phyloP scores from a whole-genome alignment of 345 rosid genomes.

The Nasturtium officinale region DNA sequence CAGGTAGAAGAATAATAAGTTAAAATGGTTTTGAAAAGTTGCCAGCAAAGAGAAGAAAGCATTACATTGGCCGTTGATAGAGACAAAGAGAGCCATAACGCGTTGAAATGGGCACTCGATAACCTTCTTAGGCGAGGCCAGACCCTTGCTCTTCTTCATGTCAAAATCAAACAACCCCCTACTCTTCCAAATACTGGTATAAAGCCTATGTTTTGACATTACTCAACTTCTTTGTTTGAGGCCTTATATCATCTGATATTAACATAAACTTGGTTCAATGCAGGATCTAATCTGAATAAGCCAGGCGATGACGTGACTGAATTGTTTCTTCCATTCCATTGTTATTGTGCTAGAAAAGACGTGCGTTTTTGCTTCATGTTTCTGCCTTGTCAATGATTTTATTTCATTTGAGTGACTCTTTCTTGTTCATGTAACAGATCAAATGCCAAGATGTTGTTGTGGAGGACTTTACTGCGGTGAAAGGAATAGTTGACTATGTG shows the following conservation, averaged over 20 bases:
- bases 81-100: constrained; percentile 79
- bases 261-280: constrained; percentile 8
- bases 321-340: constrained; percentile 81
- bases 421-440: constrained; percentile 50
- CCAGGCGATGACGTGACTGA: constrained; percentile 51
- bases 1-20: constrained; percentile 20
- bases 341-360: constrained; percentile 81
- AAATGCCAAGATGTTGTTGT: constrained; percentile 57
- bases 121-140: constrained; percentile 65
- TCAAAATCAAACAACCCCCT: constrained; percentile 46
- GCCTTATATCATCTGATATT: not conserved
- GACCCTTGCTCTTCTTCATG: constrained; percentile 64
- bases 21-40: constrained; percentile 20
- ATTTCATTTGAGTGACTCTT: not conserved
- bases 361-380: constrained; percentile 42
- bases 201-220: not conserved
- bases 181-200: constrained; percentile 50
- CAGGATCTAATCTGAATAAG: constrained; percentile 41
- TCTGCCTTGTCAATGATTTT: not conserved
- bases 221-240: not conserved
- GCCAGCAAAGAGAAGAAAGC: constrained; percentile 32
- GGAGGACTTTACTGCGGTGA: constrained; percentile 59
- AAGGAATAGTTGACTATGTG: constrained; percentile 60
- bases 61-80: constrained; percentile 71
- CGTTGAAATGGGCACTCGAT: constrained; percentile 75